Conservation (phyloP, 202 grass and related monocot genomes). For the Zoysia matrella region DNA sequence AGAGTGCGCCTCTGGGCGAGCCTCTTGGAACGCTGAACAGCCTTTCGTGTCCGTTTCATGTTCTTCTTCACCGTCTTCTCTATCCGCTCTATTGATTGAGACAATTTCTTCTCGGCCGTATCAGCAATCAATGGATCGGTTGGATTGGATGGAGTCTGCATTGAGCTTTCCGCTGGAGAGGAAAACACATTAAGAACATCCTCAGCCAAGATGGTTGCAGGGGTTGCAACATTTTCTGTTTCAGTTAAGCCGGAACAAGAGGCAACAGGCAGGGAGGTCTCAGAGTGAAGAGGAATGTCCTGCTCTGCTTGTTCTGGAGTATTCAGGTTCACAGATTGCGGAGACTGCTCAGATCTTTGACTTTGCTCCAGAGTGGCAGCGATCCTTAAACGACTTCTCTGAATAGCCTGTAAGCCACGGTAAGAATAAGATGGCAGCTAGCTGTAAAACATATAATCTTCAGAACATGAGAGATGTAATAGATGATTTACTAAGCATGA, state of each 20-base stretch:
- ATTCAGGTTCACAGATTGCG: not conserved
- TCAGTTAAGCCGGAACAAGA: conserved; percentile 39
- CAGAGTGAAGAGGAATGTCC: conserved; percentile 5
- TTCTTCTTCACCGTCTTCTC: conserved; percentile 77
- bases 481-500: not conserved
- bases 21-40: conserved; percentile 55
- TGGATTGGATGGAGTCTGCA: conserved; percentile 39
- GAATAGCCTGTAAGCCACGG: conserved; percentile 53
- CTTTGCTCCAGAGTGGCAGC: conserved; percentile 50
- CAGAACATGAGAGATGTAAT: not conserved
- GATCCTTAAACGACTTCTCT: conserved; percentile 60
- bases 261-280: conserved; percentile 29
- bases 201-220: conserved; percentile 32
- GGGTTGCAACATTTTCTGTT: conserved; percentile 26
- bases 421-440: conserved; percentile 19
- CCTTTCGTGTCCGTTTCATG: conserved; percentile 49
- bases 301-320: conserved; percentile 40
- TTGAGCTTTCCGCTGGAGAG: conserved; percentile 45
- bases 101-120: conserved; percentile 62
- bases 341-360: conserved; percentile 39
- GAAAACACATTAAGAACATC: conserved; percentile 22
- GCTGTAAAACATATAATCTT: conserved; percentile 9
- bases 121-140: conserved; percentile 43
- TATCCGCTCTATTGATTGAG: conserved; percentile 75
- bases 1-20: conserved; percentile 53